Base-by-base conservation (phyloP, 2,329 filamentous ascomycete species). In the Fusarium bactridioides region DNA sequence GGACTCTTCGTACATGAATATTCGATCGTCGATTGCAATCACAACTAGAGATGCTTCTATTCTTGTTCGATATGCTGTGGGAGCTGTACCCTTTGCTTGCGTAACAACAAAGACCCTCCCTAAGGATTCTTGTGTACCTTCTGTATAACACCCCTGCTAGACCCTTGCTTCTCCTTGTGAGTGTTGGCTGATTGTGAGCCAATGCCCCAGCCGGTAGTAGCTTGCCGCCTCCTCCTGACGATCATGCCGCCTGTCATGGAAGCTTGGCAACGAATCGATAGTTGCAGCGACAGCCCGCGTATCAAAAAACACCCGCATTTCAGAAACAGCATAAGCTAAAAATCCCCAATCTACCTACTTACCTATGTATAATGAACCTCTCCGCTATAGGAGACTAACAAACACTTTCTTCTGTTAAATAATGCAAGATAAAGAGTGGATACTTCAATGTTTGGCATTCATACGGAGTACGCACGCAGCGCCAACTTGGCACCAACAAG, bases 181-280 rank as follows among this genome's bases (percentile, higher is more conserved):
- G 33, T 64, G 57, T 59, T 71, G 63, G 55, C 59, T 66, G 53
- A 19, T 13, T 58, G 38, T 65, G 53, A 67, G 29, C 65, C 56
- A 72, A 64, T 59, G 66, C 61, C 70, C 53, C 51, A 57, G 67
- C 45, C 64, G 64, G 62, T 69, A 72, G 74, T 74, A 67, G 72
- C 66, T 67, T 71, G 59, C 62, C 67, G 62, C 71, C 64, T 69
- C 75, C 74, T 74, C 75, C 74, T 76, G 74, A 75, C 63, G 72
- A 76, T 75, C 74, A 60, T 63, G 59, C 64, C 38, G 55, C 45
- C 60, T 67, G 57, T 61, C 59, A 66, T 59, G 33, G 43, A 66
- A 65, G 68, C 68, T 74, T 75, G 66, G 70, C 61, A 72, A 61
- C 57, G 58, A 61, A 61, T 69, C 50, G 56, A 51, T 63, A 53